Evolutionary conservation across 1,284 basidiomycete species (phyloP), one percentile per base, ranked within the genome.

Genomic region (Trichosporon sp.): DNA sequence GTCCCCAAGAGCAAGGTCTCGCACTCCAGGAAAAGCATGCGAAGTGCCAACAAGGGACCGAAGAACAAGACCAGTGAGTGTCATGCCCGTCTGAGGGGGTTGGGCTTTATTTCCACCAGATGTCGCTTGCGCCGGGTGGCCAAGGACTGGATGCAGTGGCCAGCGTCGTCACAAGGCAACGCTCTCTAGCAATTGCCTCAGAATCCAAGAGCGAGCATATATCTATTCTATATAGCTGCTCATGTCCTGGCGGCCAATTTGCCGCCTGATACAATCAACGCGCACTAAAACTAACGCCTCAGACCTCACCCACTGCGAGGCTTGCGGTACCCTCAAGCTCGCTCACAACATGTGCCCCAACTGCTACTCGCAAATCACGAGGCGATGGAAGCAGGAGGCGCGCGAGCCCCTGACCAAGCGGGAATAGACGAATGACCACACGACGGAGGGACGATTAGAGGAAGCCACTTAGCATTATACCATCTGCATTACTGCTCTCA

Each of bases 1-100:
- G 95, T 95, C 2, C 95, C 95, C 16, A 98, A 98, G 82, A 91
- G 89, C 81, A 96, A 96, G 83, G 86, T 88, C 9, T 93, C 93
- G 0, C 95, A 97, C 79, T 94, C 92, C 31, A 84, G 91, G 58
- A 98, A 98, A 80, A 86, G 88, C n/a, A 97, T 97, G 94, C 85
- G 95, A 31, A 87, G 87, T 63, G 90, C 94, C 3, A 93, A 95
- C 80, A 98, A 98, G 81, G 94, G 94, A 0, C 81, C 97, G 72
- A 94, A 95, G 80, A 94, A 97, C 80, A 93, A 94, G 78, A 87
- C 88, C 63, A 95, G 95, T 93, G 74, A 70, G 89, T 83, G 54
- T 57, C 10, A n/a, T n/a, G n/a, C n/a, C n/a, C n/a, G n/a, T n/a
- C n/a, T n/a, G n/a, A n/a, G n/a, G n/a, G n/a, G n/a, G n/a, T n/a